These are phyloP conservation scores for Dothideomycetes sp. DNA, from an alignment of 2,329 filamentous ascomycete species.

Conservation along the genomic window DNA sequence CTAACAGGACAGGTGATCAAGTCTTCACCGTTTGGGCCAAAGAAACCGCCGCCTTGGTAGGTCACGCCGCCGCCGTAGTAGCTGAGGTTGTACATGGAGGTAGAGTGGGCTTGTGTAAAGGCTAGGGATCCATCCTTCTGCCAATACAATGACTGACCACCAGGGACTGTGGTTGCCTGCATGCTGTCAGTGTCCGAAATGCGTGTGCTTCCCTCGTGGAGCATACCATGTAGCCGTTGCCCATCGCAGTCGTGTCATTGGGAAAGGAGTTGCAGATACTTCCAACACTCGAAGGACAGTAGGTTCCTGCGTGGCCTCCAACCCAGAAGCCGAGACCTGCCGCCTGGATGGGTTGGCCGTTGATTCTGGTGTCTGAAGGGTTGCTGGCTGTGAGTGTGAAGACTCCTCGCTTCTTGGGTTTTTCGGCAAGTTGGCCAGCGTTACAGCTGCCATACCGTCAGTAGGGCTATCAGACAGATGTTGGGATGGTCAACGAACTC, in stretches of 20 bases:
- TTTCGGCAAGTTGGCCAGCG: not conserved
- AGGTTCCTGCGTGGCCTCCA: conserved; percentile 12
- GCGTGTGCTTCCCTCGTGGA: not conserved
- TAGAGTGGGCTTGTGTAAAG: conserved; percentile 19
- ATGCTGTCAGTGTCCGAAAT: conserved; percentile 3
- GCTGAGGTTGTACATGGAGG: conserved; percentile 12
- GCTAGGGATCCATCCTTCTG: conserved; percentile 17
- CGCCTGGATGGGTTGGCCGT: conserved; percentile 16
- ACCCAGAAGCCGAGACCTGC: conserved; percentile 16
- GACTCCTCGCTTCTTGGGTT: conserved; percentile 3
- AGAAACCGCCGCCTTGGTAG: conserved; percentile 16
- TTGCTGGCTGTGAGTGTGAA: conserved; percentile 17
- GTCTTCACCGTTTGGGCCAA: conserved; percentile 15
- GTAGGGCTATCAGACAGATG: not conserved
- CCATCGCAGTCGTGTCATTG: conserved; percentile 13
- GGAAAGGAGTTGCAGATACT: conserved; percentile 9
- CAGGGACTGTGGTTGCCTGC: conserved; percentile 17
- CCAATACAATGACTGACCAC: conserved; percentile 19
- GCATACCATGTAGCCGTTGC: conserved; percentile 12
- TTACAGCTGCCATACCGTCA: conserved; percentile 7
- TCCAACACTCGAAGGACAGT: conserved; percentile 15
- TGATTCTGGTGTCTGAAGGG: conserved; percentile 11
- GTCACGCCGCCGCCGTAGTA: conserved; percentile 14
- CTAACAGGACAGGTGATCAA: conserved; percentile 18
- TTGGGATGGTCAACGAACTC: not conserved